These are phyloP conservation scores for Sindora glabra DNA, from an alignment of 306 rosid species.

Conservation along the genomic window DNA sequence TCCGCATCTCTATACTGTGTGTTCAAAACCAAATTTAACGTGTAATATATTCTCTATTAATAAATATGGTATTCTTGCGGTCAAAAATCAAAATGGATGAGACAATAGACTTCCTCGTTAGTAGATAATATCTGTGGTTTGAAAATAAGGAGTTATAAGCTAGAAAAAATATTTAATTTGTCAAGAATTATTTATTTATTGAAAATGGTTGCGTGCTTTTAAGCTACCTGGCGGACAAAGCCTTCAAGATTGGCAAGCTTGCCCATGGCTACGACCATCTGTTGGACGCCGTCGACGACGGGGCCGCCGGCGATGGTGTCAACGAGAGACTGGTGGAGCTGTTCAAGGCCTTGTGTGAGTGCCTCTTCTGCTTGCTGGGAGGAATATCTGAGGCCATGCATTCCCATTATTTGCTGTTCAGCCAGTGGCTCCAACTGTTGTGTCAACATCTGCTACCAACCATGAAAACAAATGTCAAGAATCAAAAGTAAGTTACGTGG, in stretches of 20 bases:
- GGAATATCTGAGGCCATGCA: conserved; percentile 53
- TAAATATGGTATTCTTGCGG: no score
- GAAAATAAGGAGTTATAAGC: no score
- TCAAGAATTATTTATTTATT: no score
- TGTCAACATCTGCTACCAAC: conserved; percentile 47
- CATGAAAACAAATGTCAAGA: no score
- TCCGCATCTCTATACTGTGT: no score
- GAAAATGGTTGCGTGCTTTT: no score
- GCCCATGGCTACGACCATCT: conserved; percentile 69
- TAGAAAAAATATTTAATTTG: no score
- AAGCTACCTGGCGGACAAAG: conserved; percentile 76
- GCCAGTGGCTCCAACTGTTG: conserved; percentile 80
- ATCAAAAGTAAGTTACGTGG: background rate
- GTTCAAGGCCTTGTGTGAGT: conserved; percentile 76
- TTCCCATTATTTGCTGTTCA: conserved; percentile 67
- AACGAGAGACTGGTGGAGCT: conserved; percentile 69
- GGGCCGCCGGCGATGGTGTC: conserved; percentile 58
- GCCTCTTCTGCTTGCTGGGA: conserved; percentile 86
- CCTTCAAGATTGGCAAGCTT: conserved; percentile 78
- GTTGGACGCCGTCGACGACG: conserved; percentile 56
- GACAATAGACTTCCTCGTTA: no score
- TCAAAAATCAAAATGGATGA: no score
- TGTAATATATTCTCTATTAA: no score
- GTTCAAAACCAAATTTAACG: no score
- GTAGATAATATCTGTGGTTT: no score